Conservation (phyloP, 305 asterid genomes). For the Fraxinus albicans region DNA sequence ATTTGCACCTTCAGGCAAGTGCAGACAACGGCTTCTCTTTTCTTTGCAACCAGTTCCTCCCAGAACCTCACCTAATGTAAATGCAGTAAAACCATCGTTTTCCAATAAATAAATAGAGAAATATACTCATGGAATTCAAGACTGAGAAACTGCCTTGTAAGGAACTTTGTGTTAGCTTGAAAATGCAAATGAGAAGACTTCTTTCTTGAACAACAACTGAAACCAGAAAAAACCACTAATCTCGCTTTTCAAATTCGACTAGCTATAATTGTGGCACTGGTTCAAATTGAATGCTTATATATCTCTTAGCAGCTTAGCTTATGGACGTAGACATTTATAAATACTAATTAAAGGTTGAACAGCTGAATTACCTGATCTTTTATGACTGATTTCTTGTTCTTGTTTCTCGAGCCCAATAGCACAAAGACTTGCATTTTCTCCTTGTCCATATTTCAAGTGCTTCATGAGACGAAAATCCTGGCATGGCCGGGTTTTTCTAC, state of each 20-base stretch:
- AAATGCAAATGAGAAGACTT: not conserved
- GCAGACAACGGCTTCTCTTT: conserved; percentile 30
- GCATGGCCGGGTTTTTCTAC: conserved; percentile 20
- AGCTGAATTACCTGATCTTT: conserved; percentile 34
- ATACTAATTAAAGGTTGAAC: not conserved
- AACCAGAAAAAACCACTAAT: not conserved
- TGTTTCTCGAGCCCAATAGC: conserved; percentile 34
- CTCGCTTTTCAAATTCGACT: not conserved
- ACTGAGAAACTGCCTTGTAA: not conserved
- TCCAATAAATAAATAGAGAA: not conserved
- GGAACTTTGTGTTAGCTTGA: not conserved
- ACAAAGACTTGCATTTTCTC: conserved; percentile 25
- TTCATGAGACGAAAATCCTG: not conserved
- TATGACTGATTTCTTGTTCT: conserved; percentile 25
- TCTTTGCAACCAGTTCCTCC: conserved; percentile 21
- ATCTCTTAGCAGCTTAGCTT: not conserved
- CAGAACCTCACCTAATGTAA: conserved; percentile 21
- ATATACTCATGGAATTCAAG: not conserved
- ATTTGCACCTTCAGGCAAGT: conserved; percentile 16
- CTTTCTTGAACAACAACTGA: not conserved
- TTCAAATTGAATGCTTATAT: not conserved
- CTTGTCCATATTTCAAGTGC: conserved; percentile 20
- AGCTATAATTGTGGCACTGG: not conserved
- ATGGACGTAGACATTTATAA: not conserved
- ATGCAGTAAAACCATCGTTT: not conserved